phyloP scores from a whole-genome alignment of 2,329 filamentous ascomycete species.

The Aspergillus felis region DNA sequence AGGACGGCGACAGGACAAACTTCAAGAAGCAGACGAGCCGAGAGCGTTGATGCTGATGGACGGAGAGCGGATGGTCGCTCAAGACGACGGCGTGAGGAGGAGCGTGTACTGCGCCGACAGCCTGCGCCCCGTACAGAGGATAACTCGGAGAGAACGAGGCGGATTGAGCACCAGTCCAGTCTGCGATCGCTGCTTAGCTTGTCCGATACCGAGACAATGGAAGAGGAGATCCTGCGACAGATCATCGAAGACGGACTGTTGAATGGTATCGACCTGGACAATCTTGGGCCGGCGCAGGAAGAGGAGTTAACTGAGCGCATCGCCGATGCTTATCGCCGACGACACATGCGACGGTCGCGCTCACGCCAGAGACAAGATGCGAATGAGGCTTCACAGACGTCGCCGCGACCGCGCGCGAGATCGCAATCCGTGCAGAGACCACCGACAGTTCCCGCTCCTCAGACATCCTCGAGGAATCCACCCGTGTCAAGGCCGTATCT shows the following conservation, averaged over 20 bases:
- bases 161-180: conserved; percentile 85
- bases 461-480: conserved; percentile 20
- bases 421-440: conserved; percentile 30
- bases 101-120: conserved; percentile 26
- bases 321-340: conserved; percentile 77
- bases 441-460: conserved; percentile 13
- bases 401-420: conserved; percentile 24
- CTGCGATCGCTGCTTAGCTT: conserved; percentile 78
- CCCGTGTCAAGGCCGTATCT: conserved; percentile 32
- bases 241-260: conserved; percentile 83
- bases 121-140: conserved; percentile 13
- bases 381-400: conserved; percentile 27
- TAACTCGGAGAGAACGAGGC: conserved; percentile 45
- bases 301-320: conserved; percentile 89
- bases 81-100: conserved; percentile 34
- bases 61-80: conserved; percentile 37
- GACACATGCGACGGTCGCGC: conserved; percentile 53
- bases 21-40: conserved; percentile 23
- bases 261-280: conserved; percentile 84
- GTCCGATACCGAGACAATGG: conserved; percentile 71
- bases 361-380: conserved; percentile 34
- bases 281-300: conserved; percentile 77
- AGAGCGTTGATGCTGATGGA: conserved; percentile 37
- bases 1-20: conserved; percentile 20
- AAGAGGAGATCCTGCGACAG: conserved; percentile 83